Conservation (phyloP, 495 filamentous ascomycete species). For the Pyrenula aspistea region DNA sequence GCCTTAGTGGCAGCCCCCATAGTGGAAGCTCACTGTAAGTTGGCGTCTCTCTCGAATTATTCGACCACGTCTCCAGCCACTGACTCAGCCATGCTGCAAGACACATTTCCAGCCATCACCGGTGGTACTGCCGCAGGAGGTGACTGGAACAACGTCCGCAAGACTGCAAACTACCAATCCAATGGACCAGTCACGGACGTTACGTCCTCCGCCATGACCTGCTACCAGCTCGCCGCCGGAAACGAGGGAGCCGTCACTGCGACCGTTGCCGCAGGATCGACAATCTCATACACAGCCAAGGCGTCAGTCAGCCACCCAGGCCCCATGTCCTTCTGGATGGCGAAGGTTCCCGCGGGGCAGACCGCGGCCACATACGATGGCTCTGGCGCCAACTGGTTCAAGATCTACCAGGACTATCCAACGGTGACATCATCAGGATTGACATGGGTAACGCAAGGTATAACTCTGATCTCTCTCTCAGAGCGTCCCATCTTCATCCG, state of each 20-base stretch:
- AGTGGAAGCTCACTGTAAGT: background rate
- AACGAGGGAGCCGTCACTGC: slow-evolving; percentile 24
- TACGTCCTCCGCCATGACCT: slow-evolving; percentile 31
- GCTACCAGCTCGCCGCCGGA: slow-evolving; percentile 34
- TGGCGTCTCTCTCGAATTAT: background rate
- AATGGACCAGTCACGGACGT: slow-evolving; percentile 40
- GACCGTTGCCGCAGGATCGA: slow-evolving; percentile 23
- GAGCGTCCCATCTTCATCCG: no score
- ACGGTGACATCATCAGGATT: slow-evolving; percentile 17
- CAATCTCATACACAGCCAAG: slow-evolving; percentile 29
- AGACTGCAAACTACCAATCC: slow-evolving; percentile 40
- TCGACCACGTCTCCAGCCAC: background rate
- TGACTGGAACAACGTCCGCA: slow-evolving; percentile 37
- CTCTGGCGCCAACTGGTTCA: slow-evolving; percentile 37
- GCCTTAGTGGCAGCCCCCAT: background rate
- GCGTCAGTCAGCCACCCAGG: slow-evolving; percentile 34
- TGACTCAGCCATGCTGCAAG: background rate
- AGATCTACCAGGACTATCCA: slow-evolving; percentile 36
- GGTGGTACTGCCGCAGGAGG: slow-evolving; percentile 19
- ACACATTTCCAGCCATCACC: slow-evolving; percentile 10
- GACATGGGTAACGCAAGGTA: slow-evolving; percentile 33
- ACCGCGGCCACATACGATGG: slow-evolving; percentile 34
- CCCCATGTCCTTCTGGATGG: slow-evolving; percentile 40
- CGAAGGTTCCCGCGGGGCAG: slow-evolving; percentile 34
- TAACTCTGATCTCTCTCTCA: no score